These are phyloP conservation scores for Xylaria digitata DNA, from an alignment of 2,329 filamentous ascomycete genomes.

Conservation along the genomic window DNA sequence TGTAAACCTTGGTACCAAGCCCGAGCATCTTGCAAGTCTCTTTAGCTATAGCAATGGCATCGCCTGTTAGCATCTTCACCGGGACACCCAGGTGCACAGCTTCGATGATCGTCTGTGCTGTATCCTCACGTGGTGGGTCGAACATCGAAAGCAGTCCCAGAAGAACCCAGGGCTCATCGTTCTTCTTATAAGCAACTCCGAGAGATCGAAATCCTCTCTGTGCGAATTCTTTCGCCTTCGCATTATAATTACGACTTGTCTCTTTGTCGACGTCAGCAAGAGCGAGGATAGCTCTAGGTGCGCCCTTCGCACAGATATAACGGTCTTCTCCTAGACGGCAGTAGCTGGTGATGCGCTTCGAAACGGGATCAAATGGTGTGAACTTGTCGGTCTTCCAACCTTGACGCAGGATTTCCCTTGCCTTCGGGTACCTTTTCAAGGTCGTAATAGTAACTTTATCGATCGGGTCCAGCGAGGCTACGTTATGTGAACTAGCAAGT, in stretches of 20 bases:
- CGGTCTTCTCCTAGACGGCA: slow-evolving; percentile 75
- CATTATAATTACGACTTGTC: slow-evolving; percentile 73
- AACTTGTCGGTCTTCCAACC: slow-evolving; percentile 84
- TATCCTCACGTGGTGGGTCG: slow-evolving; percentile 82
- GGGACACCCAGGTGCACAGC: slow-evolving; percentile 80
- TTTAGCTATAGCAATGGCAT: slow-evolving; percentile 82
- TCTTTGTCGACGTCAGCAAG: slow-evolving; percentile 75
- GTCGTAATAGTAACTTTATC: slow-evolving; percentile 83
- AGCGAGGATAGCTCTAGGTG: slow-evolving; percentile 78
- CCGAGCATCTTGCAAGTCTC: slow-evolving; percentile 86
- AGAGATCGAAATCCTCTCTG: slow-evolving; percentile 83
- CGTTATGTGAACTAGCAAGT: slow-evolving; percentile 81
- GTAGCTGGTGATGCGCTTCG: slow-evolving; percentile 80
- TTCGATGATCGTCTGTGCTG: slow-evolving; percentile 81
- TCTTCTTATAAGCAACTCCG: slow-evolving; percentile 82
- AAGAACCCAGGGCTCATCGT: slow-evolving; percentile 77
- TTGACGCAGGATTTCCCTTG: slow-evolving; percentile 78
- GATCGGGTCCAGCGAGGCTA: slow-evolving; percentile 81
- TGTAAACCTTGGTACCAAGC: slow-evolving; percentile 83
- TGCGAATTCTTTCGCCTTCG: slow-evolving; percentile 80
- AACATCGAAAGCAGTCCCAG: slow-evolving; percentile 84
- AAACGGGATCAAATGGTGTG: slow-evolving; percentile 82
- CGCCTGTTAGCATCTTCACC: slow-evolving; percentile 86
- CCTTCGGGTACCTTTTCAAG: slow-evolving; percentile 80
- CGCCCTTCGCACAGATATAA: slow-evolving; percentile 81